phyloP scores from a whole-genome alignment of 2,329 filamentous ascomycete genomes.

The Exophiala calicioides region DNA sequence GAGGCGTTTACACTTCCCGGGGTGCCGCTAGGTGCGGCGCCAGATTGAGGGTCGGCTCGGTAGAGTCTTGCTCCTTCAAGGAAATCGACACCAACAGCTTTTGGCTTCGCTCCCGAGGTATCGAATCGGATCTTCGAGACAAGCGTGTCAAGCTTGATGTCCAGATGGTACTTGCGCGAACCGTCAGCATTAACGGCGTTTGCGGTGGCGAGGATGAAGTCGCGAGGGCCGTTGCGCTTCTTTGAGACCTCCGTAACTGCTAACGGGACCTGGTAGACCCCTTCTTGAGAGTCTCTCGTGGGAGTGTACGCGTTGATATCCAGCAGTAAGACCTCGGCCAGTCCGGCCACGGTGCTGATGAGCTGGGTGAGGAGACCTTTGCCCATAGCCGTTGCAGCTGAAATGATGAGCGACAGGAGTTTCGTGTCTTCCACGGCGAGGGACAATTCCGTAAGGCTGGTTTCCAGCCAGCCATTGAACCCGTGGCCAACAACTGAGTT shows the following conservation, averaged over 20 bases:
- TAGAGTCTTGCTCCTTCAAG: slow-evolving; percentile 51
- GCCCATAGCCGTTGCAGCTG: slow-evolving; percentile 56
- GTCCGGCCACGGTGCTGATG: slow-evolving; percentile 44
- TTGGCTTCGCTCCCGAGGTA: slow-evolving; percentile 39
- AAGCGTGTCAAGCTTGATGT: slow-evolving; percentile 53
- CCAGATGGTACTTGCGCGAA: slow-evolving; percentile 57
- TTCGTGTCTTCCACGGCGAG: slow-evolving; percentile 56
- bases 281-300: slow-evolving; percentile 49
- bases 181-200: slow-evolving; percentile 54
- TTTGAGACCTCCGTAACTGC: slow-evolving; percentile 50
- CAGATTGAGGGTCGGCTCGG: slow-evolving; percentile 45
- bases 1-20: slow-evolving; percentile 42
- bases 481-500: slow-evolving; percentile 52
- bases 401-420: slow-evolving; percentile 54
- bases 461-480: slow-evolving; percentile 59
- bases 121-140: slow-evolving; percentile 52
- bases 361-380: slow-evolving; percentile 42
- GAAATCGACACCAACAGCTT: slow-evolving; percentile 53
- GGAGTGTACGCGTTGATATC: slow-evolving; percentile 55
- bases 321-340: slow-evolving; percentile 49
- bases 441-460: slow-evolving; percentile 52
- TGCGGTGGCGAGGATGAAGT: slow-evolving; percentile 56
- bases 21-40: slow-evolving; percentile 34
- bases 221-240: slow-evolving; percentile 56
- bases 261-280: slow-evolving; percentile 61